Evolutionary conservation across 257 asterid genomes (phyloP), one percentile per base, ranked within the genome.

Genomic region (Nicotiana attenuata): DNA sequence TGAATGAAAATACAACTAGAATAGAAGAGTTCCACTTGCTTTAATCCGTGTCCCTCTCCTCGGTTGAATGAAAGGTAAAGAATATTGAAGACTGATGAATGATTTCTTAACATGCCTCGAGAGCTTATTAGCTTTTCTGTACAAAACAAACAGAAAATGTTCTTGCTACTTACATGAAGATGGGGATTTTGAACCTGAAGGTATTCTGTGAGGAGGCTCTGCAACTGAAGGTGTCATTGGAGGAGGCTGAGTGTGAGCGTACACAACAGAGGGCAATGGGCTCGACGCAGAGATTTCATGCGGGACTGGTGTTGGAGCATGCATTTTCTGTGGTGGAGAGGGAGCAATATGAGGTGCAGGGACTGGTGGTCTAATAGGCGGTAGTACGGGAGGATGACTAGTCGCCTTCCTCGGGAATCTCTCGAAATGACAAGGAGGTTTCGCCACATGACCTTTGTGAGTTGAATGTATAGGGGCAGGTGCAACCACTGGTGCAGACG

Each of bases 131-230:
- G 77, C 19, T 38, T 19, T 68, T 38, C 56, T n/a, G 31, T 38
- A 10, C n/a, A n/a, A 68, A 20, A 68, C 77, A 68, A 68, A 68
- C 55, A 38, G 77, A 35, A 38, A 69, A 69, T 38, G 10, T 20
- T 68, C 0, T 7, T 20, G 2, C 38, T 83, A 88, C 99, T 94
- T 84, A 94, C 99, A 91, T 87, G 96, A 89, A 81, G 95, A 91
- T 26, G 88, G 88, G 20, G 90, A 84, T n/a, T 93, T 93, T 24
- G 97, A 88, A 80, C 81, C 81, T 7, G 91, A 80, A 77, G 92
- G 87, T 87, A 88, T 78, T 77, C 82, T 79, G 80, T 88, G 87
- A 14, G 91, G 91, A 14, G 91, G 91, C 83, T 89, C 85, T 65
- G 89, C 92, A 77, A 78, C 86, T 80, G 65, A 50, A 69, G 71